Conservation (phyloP, 2,329 filamentous ascomycete species). For the Pseudogymnoascus sp. region DNA sequence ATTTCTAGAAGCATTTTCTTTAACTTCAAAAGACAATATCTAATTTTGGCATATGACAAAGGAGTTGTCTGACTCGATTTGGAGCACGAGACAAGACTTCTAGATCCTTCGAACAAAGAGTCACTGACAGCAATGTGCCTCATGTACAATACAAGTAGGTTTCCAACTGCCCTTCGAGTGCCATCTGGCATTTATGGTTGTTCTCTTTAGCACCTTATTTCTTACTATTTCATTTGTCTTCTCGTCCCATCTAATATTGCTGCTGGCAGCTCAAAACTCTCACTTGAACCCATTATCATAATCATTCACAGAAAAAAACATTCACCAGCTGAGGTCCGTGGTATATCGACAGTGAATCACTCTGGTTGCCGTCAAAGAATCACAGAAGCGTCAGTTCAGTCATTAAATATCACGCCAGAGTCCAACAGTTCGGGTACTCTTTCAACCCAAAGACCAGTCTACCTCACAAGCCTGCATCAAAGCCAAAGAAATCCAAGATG, state of each 20-base stretch:
- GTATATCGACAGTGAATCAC: not conserved
- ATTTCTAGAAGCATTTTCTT: slow-evolving; percentile 4
- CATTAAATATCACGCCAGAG: not conserved
- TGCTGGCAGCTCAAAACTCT: not conserved
- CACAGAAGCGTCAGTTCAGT: not conserved
- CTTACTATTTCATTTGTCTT: not conserved
- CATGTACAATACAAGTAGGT: slow-evolving; percentile 5
- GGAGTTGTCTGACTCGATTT: slow-evolving; percentile 6
- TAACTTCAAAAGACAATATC: slow-evolving; percentile 5
- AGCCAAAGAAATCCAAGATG: not conserved
- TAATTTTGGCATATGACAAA: slow-evolving; percentile 5
- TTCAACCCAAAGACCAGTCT: not conserved
- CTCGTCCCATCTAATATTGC: not conserved
- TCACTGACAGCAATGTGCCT: not conserved
- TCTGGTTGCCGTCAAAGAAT: not conserved
- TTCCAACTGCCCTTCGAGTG: not conserved
- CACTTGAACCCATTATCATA: not conserved
- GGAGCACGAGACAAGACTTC: not conserved
- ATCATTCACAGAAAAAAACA: not conserved
- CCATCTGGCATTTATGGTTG: not conserved
- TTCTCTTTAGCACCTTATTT: not conserved
- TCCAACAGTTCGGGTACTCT: not conserved
- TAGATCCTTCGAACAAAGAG: not conserved
- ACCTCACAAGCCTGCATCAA: not conserved
- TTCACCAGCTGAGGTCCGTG: not conserved